Conservation (phyloP, 192 early-diverging fungal species). For the Linnemannia schmuckeri region DNA sequence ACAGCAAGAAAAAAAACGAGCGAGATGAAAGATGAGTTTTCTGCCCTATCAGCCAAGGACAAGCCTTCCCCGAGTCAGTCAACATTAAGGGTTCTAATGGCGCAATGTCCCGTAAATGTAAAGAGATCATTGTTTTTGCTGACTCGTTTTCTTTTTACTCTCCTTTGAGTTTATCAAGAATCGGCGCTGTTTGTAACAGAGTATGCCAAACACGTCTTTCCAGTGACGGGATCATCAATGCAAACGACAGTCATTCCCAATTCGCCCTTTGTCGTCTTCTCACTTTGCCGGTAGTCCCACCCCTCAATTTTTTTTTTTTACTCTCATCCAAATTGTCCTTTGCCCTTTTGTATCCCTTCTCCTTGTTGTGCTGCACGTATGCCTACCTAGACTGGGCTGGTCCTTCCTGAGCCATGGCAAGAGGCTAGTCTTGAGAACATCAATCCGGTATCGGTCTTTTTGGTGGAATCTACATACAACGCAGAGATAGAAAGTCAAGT, state of each 20-base stretch:
- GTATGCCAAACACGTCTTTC: background rate
- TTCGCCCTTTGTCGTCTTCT: slow-evolving; percentile 5
- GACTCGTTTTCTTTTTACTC: background rate
- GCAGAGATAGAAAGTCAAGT: slow-evolving; percentile 7
- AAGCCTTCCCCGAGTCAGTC: background rate
- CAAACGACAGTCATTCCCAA: slow-evolving; percentile 4
- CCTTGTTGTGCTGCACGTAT: background rate
- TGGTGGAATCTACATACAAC: slow-evolving; percentile 52
- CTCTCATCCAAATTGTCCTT: background rate
- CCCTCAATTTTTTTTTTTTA: slow-evolving; percentile 3
- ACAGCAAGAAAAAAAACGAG: background rate
- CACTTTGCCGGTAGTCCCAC: background rate
- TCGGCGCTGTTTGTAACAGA: slow-evolving; percentile 2
- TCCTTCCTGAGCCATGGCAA: slow-evolving; percentile 56
- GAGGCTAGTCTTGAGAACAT: slow-evolving; percentile 51
- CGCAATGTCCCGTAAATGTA: background rate
- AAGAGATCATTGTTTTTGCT: background rate
- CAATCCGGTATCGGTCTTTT: slow-evolving; percentile 56
- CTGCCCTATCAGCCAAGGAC: background rate
- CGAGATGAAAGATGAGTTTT: background rate
- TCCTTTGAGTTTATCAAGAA: background rate
- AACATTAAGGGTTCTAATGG: background rate
- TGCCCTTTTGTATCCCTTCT: background rate
- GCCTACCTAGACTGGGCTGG: slow-evolving; percentile 42
- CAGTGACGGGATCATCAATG: slow-evolving; percentile 24